phyloP scores from a whole-genome alignment of 768 basidiomycete species.

The Hortiboletus flavorubellus region DNA sequence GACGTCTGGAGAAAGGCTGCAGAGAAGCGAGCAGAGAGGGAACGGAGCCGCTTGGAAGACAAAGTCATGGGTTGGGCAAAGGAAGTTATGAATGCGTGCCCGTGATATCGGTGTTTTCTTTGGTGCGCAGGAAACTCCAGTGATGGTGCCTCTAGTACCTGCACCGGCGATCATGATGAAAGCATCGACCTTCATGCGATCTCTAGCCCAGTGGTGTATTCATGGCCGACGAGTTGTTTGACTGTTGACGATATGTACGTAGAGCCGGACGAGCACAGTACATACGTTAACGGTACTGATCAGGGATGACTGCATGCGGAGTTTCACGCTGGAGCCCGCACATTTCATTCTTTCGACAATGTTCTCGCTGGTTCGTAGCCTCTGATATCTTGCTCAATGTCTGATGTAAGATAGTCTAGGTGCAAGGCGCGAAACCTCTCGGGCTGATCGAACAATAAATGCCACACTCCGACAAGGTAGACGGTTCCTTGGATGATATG shows the following conservation, averaged over 20 bases:
- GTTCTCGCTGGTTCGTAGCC: too few relatives aligned
- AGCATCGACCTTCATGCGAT: conserved; percentile 80
- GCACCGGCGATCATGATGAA: conserved; percentile 67
- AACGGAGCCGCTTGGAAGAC: background rate
- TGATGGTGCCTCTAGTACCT: conserved; percentile 94
- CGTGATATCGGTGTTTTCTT: conserved; percentile 46
- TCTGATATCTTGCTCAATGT: too few relatives aligned
- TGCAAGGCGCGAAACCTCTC: too few relatives aligned
- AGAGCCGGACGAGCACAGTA: background rate
- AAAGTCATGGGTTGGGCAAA: background rate
- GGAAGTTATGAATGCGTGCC: background rate
- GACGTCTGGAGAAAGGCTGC: background rate
- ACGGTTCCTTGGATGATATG: background rate
- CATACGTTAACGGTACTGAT: conserved; percentile 82
- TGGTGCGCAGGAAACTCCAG: conserved; percentile 78
- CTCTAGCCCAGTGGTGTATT: conserved; percentile 86
- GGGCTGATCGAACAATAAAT: too few relatives aligned
- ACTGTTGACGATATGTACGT: conserved; percentile 32
- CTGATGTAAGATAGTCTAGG: too few relatives aligned
- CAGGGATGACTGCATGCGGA: conserved; percentile 82
- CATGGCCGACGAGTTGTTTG: conserved; percentile 92
- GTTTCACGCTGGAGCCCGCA: conserved; percentile 65
- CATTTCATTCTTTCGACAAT: too few relatives aligned
- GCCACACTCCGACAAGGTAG: too few relatives aligned
- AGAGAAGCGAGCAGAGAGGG: background rate